Percentiles rank a stretch among this genome's conserved stretches.
phyloP scores from a whole-genome alignment of 2,329 filamentous ascomycete genomes.

The Orbilia quercus region DNA sequence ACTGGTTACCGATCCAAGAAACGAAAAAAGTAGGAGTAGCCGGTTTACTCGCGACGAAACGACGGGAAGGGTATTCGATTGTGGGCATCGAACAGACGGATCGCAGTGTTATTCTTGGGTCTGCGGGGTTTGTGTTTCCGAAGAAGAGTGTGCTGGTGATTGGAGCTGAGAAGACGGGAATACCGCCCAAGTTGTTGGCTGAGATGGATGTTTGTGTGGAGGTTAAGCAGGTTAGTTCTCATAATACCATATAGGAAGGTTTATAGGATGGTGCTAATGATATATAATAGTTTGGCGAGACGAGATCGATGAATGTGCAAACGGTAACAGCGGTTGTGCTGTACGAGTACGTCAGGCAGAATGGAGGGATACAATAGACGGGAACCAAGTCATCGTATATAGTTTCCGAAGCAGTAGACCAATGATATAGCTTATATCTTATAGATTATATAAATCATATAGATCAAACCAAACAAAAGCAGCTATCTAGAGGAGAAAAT shows the following conservation, averaged over 20 bases:
- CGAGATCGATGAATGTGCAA: constrained; percentile 69
- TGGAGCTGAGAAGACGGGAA: constrained; percentile 68
- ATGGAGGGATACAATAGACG: constrained; percentile 48
- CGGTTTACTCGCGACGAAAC: constrained; percentile 63
- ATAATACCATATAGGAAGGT: neutral
- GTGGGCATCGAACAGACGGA: constrained; percentile 70
- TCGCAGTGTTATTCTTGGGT: constrained; percentile 65
- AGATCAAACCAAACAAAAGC: neutral
- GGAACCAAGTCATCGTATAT: too few relatives aligned
- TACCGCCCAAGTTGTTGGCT: constrained; percentile 65
- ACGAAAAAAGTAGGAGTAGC: constrained; percentile 61
- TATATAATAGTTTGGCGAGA: constrained; percentile 63
- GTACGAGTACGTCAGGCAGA: constrained; percentile 67
- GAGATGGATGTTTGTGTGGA: constrained; percentile 68
- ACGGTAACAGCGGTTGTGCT: constrained; percentile 68
- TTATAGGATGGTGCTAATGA: constrained; percentile 2
- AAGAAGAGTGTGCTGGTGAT: constrained; percentile 65
- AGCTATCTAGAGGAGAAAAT: neutral
- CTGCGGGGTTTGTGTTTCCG: constrained; percentile 58
- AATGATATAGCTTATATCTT: constrained; percentile 2
- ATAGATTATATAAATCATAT: neutral
- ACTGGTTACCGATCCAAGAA: constrained; percentile 66
- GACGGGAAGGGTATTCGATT: constrained; percentile 66
- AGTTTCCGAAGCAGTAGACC: neutral
- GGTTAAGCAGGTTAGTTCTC: constrained; percentile 64